Percentiles rank a stretch among this genome's conserved stretches.
Evolutionary conservation across 2,329 filamentous ascomycete species (phyloP).

Genomic region (Calonectria pseudoreteaudii): DNA sequence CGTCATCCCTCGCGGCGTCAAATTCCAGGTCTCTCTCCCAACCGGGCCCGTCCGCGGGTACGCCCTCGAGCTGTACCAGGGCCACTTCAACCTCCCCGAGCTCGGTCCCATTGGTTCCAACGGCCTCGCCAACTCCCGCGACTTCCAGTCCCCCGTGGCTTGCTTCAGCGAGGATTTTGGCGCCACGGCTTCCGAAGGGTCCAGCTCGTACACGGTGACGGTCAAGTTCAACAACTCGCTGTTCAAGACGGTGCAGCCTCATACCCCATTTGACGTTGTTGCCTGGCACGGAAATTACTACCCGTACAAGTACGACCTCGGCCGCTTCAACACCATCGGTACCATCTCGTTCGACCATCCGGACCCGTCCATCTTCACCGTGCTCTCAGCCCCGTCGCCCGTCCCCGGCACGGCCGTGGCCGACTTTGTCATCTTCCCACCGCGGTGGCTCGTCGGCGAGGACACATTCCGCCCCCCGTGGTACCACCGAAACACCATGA

Average conservation of each 20-base stretch:
- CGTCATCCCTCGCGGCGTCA: conserved; percentile 79
- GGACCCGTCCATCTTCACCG: conserved; percentile 82
- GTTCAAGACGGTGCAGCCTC: conserved; percentile 73
- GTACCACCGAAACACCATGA: conserved; percentile 78
- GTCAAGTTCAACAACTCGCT: conserved; percentile 77
- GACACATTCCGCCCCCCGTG: conserved; percentile 79
- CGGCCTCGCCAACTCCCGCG: conserved; percentile 78
- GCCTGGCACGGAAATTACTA: conserved; percentile 86
- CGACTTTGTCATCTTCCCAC: conserved; percentile 80
- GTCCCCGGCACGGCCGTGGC: conserved; percentile 73
- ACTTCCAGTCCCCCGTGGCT: conserved; percentile 81
- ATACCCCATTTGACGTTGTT: conserved; percentile 83
- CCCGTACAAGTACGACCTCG: conserved; percentile 85
- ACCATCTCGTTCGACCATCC: conserved; percentile 81
- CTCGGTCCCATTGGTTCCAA: conserved; percentile 80
- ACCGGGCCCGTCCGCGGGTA: conserved; percentile 76
- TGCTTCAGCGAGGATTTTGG: conserved; percentile 72
- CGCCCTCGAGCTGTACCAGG: conserved; percentile 79
- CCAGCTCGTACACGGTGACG: conserved; percentile 60
- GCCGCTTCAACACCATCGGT: conserved; percentile 80
- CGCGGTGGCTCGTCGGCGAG: conserved; percentile 76
- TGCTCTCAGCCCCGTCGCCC: conserved; percentile 72
- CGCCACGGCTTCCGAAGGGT: conserved; percentile 52
- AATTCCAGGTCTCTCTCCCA: conserved; percentile 77
- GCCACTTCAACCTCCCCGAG: conserved; percentile 78